A percentile compares a stretch with the other conserved stretches of the same genome.
Conservation (phyloP, 1,284 basidiomycete species). For the Apiotrichum laibachii region DNA sequence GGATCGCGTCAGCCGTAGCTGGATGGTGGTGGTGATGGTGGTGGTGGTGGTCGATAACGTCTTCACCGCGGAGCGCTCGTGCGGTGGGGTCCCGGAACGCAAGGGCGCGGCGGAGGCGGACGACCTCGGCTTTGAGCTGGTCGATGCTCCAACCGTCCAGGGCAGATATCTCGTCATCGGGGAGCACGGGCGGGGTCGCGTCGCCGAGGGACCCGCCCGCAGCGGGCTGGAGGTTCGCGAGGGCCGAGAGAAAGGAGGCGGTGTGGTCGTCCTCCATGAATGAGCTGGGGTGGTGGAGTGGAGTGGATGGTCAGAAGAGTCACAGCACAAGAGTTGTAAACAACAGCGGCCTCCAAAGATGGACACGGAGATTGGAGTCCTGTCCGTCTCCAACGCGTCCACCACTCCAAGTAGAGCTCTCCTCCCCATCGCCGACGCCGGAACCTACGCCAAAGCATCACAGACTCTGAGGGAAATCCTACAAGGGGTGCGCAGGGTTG, state of each 20-base stretch:
- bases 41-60: not conserved
- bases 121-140: slow-evolving; percentile 33
- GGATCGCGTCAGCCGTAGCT: not conserved
- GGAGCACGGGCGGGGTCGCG: not conserved
- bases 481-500: too few relatives aligned
- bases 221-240: slow-evolving; percentile 16
- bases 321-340: too few relatives aligned
- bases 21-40: not conserved
- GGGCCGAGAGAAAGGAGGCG: slow-evolving; percentile 19
- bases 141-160: slow-evolving; percentile 31
- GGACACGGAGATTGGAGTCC: too few relatives aligned
- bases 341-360: too few relatives aligned
- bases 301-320: too few relatives aligned
- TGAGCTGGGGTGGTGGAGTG: too few relatives aligned
- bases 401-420: too few relatives aligned
- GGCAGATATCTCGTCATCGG: slow-evolving; percentile 9
- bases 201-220: not conserved
- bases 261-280: slow-evolving; percentile 24
- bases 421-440: too few relatives aligned
- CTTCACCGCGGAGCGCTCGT: not conserved
- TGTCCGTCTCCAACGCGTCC: too few relatives aligned
- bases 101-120: slow-evolving; percentile 26
- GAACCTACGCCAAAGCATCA: too few relatives aligned
- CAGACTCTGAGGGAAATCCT: too few relatives aligned
- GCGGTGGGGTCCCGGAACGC: not conserved